These are phyloP conservation scores for Malassezia arunalokei DNA, from an alignment of 1,284 basidiomycete species.

Conservation along the genomic window DNA sequence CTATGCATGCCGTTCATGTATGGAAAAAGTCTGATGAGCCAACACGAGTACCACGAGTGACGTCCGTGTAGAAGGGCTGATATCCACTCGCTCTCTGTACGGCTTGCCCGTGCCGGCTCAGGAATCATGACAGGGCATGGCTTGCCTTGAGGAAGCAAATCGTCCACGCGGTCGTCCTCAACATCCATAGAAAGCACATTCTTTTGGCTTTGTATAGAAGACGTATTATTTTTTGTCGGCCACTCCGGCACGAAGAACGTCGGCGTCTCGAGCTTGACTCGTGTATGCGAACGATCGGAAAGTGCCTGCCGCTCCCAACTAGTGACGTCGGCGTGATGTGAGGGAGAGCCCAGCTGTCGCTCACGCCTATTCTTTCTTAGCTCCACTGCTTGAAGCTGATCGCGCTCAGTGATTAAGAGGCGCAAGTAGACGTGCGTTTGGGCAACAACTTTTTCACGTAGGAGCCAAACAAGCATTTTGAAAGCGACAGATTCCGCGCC, in stretches of 20 bases:
- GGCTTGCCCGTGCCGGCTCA: slow-evolving; percentile 68
- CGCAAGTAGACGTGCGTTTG: slow-evolving; percentile 76
- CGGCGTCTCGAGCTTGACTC: not conserved
- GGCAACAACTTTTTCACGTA: slow-evolving; percentile 70
- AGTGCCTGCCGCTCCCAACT: slow-evolving; percentile 1
- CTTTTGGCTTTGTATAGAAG: not conserved
- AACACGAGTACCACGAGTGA: slow-evolving; percentile 45
- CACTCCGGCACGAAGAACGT: slow-evolving; percentile 12
- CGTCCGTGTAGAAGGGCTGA: slow-evolving; percentile 69
- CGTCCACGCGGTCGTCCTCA: slow-evolving; percentile 18
- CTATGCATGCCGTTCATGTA: slow-evolving; percentile 44
- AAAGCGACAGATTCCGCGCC: slow-evolving; percentile 53
- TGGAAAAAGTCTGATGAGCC: slow-evolving; percentile 24
- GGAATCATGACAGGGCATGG: slow-evolving; percentile 56
- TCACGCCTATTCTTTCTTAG: slow-evolving; percentile 3
- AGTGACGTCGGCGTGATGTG: not conserved
- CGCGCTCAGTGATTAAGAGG: slow-evolving; percentile 61
- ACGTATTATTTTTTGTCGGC: not conserved
- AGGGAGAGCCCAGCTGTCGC: not conserved
- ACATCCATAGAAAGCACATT: slow-evolving; percentile 20
- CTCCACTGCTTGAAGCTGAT: slow-evolving; percentile 54
- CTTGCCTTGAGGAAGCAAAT: not conserved
- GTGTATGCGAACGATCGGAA: not conserved
- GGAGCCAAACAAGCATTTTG: slow-evolving; percentile 79
- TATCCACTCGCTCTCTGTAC: slow-evolving; percentile 64